A percentile compares a stretch with the other conserved stretches of the same genome.
Conservation (phyloP, 495 filamentous ascomycete species). For the Xylaria acuta region DNA sequence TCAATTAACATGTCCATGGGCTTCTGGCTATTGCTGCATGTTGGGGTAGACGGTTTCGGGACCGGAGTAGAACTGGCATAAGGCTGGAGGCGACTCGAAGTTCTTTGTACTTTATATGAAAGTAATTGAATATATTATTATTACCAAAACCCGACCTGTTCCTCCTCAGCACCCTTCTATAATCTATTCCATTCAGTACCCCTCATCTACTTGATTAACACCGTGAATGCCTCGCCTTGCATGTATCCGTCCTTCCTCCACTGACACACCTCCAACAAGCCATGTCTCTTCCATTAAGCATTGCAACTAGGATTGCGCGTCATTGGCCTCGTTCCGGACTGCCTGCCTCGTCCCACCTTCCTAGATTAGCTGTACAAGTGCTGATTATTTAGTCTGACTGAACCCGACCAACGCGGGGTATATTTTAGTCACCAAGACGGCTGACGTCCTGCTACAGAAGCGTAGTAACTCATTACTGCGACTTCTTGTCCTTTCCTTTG, state of each 20-base stretch:
- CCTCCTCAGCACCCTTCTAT: background rate
- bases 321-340: background rate
- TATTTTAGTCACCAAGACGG: background rate
- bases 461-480: constrained; percentile 41
- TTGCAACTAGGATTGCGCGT: background rate
- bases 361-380: background rate
- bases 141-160: background rate
- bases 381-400: background rate
- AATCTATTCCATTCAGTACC: background rate
- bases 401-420: background rate
- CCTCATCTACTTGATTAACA: background rate
- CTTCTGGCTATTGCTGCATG: background rate
- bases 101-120: background rate
- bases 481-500: constrained; percentile 50
- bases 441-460: background rate
- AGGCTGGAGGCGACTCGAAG: background rate
- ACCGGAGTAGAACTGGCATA: no score
- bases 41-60: no score
- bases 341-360: background rate
- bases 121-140: background rate
- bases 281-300: background rate
- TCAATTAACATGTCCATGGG: background rate
- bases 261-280: background rate
- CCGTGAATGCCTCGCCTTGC: background rate
- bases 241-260: background rate